Conservation (phyloP, 805 yeast species). For the Isabelozyma gotoi region DNA sequence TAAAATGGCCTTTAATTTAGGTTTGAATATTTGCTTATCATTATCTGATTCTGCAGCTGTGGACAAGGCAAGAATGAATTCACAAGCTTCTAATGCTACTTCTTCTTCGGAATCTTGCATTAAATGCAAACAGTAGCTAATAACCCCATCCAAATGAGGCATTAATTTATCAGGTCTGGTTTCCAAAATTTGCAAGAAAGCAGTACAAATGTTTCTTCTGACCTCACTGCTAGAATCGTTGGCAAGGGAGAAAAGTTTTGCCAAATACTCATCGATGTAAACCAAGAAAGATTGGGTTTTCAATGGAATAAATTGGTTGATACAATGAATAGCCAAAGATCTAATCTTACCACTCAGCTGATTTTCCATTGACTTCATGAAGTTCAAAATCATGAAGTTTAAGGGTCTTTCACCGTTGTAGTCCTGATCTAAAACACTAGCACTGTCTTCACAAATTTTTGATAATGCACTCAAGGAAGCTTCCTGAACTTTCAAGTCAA, state of each 20-base stretch:
- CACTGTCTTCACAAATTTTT: constrained; percentile 89
- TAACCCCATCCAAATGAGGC: constrained; percentile 84
- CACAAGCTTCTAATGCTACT: constrained; percentile 91
- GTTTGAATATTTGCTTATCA: constrained; percentile 41
- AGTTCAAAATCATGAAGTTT: constrained; percentile 62
- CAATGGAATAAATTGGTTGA: constrained; percentile 72
- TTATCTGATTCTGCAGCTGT: constrained; percentile 55
- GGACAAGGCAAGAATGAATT: constrained; percentile 76
- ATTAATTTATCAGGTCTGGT: constrained; percentile 75
- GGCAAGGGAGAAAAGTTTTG: constrained; percentile 68
- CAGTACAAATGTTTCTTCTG: constrained; percentile 71
- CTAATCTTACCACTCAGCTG: constrained; percentile 49
- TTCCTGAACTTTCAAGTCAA: constrained; percentile 44
- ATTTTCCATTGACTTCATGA: constrained; percentile 49
- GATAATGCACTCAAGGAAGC: constrained; percentile 81
- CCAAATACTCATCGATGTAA: constrained; percentile 65
- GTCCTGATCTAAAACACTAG: constrained; percentile 60
- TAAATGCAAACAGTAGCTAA: constrained; percentile 78
- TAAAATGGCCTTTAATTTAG: constrained; percentile 61
- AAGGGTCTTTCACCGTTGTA: constrained; percentile 68
- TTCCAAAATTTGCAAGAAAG: constrained; percentile 71
- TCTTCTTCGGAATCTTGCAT: constrained; percentile 64
- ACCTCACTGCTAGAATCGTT: constrained; percentile 57
- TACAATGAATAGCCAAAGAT: constrained; percentile 64
- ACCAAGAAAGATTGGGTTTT: constrained; percentile 64